Percentiles rank a stretch among this genome's conserved stretches.
Conservation (phyloP, 495 filamentous ascomycete genomes). For the Lichenothelia convexa region DNA sequence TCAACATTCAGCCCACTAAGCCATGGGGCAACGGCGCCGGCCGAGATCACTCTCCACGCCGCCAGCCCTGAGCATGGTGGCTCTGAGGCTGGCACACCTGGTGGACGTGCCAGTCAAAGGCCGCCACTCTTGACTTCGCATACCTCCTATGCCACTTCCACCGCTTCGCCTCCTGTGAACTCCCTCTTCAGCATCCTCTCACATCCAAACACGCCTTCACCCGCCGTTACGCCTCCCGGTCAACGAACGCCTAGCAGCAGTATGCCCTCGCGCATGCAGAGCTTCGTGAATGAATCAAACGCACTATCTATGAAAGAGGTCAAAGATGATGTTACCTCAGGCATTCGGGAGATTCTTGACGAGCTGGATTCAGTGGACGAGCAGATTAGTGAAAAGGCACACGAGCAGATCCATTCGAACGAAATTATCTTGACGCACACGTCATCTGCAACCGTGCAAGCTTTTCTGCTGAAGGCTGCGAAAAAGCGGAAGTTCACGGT, state of each 20-base stretch:
- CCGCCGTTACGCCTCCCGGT: conserved; percentile 16
- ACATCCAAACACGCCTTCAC: conserved; percentile 7
- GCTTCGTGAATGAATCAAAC: too few species aligned
- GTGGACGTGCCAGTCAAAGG: too few species aligned
- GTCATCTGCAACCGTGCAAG: conserved; percentile 64
- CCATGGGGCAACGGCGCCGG: conserved; percentile 19
- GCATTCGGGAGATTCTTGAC: conserved; percentile 80
- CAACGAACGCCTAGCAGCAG: conserved; percentile 11
- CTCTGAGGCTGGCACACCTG: too few species aligned
- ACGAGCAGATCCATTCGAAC: conserved; percentile 77
- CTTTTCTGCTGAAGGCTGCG: conserved; percentile 69
- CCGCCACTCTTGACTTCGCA: conserved; percentile 35
- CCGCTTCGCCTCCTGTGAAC: conserved; percentile 25
- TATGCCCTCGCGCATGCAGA: too few species aligned
- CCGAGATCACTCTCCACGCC: conserved; percentile 9
- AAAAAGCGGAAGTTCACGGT: conserved; percentile 76
- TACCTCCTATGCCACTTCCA: conserved; percentile 32
- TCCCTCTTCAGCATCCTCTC: conserved; percentile 73
- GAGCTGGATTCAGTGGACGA: conserved; percentile 77
- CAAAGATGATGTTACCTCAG: conserved; percentile 73
- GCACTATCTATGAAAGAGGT: conserved; percentile 31
- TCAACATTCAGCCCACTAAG: conserved; percentile 25
- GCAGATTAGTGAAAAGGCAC: conserved; percentile 67
- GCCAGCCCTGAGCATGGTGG: conserved; percentile 7
- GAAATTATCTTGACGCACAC: conserved; percentile 77